Base-by-base conservation (phyloP, 352 stramenopile genomes). In the Thraustochytrium sp. region DNA sequence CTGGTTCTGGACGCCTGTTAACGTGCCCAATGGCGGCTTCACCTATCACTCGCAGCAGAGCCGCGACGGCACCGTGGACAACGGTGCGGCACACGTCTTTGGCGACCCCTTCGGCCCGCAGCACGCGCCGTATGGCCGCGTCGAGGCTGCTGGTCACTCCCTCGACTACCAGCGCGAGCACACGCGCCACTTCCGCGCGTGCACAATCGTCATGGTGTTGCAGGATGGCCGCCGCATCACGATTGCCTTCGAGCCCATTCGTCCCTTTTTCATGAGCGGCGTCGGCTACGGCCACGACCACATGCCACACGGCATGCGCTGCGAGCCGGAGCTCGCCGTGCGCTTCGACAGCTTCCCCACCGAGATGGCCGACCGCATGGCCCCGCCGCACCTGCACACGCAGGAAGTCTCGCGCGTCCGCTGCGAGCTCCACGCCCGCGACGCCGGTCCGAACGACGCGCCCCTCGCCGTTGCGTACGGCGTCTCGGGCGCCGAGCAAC, bases 21-120 rank as follows among this genome's bases (percentile, higher is more conserved):
- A 63, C 34, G 31, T 80, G 16, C 34, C 31, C 5, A 63, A 80
- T 18, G 68, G 68, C 31, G 68, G 48, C n/a, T 46, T 72, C 68
- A 64, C 53, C 13, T 80, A 80, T 11, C 68, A 80, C 31, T 80
- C 68, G 51, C 68, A 80, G 3, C 68, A 80, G 53, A 13, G 5
- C 18, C 4, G 26, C 5, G 48, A 80, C 23, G 68, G 68, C 34
- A 40, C 48, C 13, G 68, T 80, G 18, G 31, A 80, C 26, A 80
- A 80, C 38, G 68, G 68, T 5, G 48, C 68, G 3, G 68, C 68
- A 18, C 42, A 63, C 46, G 34, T 80, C 21, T 72, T 80, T 72
- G 68, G 68, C 48, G 68, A 80, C 37, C 68, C 68, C 53, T 80
- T 80, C 46, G 48, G 48, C 13, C 48, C 68, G 21, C 44, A 80